phyloP scores from a whole-genome alignment of 164 flowering plant species.

The Chimonanthus praecox region DNA sequence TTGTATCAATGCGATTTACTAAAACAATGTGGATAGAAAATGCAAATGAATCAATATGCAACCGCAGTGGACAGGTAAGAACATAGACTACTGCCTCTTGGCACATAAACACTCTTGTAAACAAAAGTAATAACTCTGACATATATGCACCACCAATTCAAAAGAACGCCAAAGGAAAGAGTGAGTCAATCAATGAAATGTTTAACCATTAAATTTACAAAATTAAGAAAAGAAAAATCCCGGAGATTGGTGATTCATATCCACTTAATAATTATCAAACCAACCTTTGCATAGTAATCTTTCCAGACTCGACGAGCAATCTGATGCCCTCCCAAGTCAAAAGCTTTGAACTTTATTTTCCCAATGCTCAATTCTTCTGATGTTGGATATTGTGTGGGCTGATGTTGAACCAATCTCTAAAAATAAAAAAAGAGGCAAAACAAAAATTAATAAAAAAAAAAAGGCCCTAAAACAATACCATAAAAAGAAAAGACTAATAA shows the following conservation, averaged over 20 bases:
- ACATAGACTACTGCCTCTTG: not conserved
- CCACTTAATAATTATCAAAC: not conserved
- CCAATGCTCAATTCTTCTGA: slow-evolving; percentile 66
- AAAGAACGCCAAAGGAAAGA: not conserved
- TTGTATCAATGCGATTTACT: not conserved
- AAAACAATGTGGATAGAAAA: not conserved
- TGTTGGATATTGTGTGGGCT: slow-evolving; percentile 56
- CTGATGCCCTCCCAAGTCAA: slow-evolving; percentile 75
- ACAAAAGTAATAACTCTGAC: not conserved
- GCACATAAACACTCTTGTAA: not conserved
- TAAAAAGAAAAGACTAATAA: not conserved
- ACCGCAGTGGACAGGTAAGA: not conserved
- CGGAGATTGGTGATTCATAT: no score
- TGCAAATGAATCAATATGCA: not conserved
- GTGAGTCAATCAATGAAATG: not conserved
- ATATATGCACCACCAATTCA: not conserved
- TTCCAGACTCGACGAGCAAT: slow-evolving; percentile 70
- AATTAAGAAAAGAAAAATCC: no score
- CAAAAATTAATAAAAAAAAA: no score
- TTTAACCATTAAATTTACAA: not conserved
- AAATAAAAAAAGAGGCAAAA: not conserved
- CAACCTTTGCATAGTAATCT: slow-evolving; percentile 58
- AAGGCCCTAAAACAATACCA: not conserved
- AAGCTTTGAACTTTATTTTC: slow-evolving; percentile 60
- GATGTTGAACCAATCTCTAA: slow-evolving; percentile 58